Percentiles rank a stretch among this genome's conserved stretches.
Evolutionary conservation across 371 early-diverging fungal species (phyloP).

Genomic region (Actinomortierella wolfii): DNA sequence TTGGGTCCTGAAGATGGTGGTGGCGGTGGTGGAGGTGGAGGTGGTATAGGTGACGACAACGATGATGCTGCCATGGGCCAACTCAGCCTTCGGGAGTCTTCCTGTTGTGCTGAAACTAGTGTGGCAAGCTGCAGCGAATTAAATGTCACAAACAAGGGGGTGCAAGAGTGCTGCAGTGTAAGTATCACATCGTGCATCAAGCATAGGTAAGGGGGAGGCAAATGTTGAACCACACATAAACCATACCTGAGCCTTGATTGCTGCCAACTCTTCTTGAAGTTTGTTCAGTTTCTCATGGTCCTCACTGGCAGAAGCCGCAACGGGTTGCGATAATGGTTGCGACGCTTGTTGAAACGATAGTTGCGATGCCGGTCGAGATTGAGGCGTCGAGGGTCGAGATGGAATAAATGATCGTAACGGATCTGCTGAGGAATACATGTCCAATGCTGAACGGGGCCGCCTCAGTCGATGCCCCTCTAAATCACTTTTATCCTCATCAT

Average conservation of each 20-base stretch:
- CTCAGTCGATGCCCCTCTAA: too few species aligned
- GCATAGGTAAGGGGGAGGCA: too few species aligned
- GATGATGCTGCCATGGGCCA: slow-evolving; percentile 2
- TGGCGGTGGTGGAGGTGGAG: slow-evolving; percentile 26
- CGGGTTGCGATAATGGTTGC: neutral
- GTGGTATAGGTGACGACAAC: neutral
- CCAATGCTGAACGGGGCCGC: too few species aligned
- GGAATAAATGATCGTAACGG: too few species aligned
- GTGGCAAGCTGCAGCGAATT: slow-evolving; percentile 15
- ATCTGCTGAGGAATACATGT: too few species aligned
- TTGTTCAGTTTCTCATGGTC: slow-evolving; percentile 27
- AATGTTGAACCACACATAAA: too few species aligned
- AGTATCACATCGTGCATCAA: too few species aligned
- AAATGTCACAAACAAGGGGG: neutral
- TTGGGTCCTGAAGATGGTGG: neutral
- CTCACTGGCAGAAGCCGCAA: too few species aligned
- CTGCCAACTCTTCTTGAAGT: slow-evolving; percentile 25
- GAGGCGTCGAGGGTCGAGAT: neutral
- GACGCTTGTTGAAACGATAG: neutral
- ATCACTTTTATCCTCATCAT: neutral
- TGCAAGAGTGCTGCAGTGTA: too few species aligned
- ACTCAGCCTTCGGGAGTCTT: slow-evolving; percentile 10
- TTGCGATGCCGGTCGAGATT: neutral
- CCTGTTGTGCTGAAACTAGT: slow-evolving; percentile 26
- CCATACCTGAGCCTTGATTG: slow-evolving; percentile 27